Conservation (phyloP, 208 protist species). For the Blechomonas ayalai region DNA sequence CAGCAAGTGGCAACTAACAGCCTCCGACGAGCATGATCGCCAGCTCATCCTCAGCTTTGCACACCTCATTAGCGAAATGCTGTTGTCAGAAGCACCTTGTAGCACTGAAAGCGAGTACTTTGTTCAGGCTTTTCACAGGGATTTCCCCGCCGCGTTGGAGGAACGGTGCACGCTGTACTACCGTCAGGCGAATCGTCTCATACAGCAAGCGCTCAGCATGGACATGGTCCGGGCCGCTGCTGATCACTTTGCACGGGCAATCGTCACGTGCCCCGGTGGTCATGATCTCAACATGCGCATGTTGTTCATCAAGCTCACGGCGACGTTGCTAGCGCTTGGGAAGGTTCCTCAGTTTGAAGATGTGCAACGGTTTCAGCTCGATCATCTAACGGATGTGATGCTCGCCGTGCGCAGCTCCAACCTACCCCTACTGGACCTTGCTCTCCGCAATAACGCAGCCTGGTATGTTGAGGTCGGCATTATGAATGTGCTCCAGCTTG, state of each 20-base stretch:
- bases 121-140: conserved; percentile 46
- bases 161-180: conserved; percentile 73
- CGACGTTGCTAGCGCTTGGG: conserved; percentile 19
- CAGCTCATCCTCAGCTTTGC: conserved; percentile 43
- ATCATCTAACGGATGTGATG: conserved; percentile 46
- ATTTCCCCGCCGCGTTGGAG: conserved; percentile 24
- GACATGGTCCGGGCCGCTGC: conserved; percentile 27
- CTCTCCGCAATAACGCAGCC: conserved; percentile 39
- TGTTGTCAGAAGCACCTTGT: conserved; percentile 31
- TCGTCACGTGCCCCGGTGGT: conserved; percentile 30
- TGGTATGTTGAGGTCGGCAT: conserved; percentile 60
- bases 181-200: conserved; percentile 33
- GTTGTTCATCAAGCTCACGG: conserved; percentile 29
- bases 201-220: conserved; percentile 46
- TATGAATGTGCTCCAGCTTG: conserved; percentile 58
- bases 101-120: conserved; percentile 36
- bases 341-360: conserved; percentile 15
- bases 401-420: conserved; percentile 55
- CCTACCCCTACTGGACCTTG: conserved; percentile 42
- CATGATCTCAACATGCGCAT: conserved; percentile 22
- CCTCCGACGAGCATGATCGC: conserved; percentile 14
- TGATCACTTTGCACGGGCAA: conserved; percentile 39
- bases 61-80: conserved; percentile 49
- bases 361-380: conserved; percentile 9
- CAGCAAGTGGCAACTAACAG: conserved; percentile 1